Conservation (phyloP, 2,329 filamentous ascomycete genomes). For the Pezicula rhizophila region DNA sequence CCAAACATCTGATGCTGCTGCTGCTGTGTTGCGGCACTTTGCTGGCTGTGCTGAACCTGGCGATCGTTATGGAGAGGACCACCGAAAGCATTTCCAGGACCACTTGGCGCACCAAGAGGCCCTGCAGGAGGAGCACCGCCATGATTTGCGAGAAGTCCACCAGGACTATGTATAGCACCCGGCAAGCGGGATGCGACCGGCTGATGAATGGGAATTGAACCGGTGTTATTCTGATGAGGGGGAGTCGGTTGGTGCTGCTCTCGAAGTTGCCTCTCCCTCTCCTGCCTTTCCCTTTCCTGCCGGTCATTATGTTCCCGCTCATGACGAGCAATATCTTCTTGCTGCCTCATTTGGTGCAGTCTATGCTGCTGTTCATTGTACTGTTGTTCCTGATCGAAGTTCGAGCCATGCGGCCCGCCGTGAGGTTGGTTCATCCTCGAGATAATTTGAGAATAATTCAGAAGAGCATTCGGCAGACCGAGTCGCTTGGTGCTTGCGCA, state of each 20-base stretch:
- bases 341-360: slow-evolving; percentile 35
- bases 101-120: slow-evolving; percentile 31
- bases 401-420: slow-evolving; percentile 20
- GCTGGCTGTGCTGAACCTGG: slow-evolving; percentile 46
- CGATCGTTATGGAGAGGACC: slow-evolving; percentile 48
- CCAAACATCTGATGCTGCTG: slow-evolving; percentile 54
- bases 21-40: slow-evolving; percentile 34
- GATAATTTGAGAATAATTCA: too few relatives aligned
- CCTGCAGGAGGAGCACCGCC: slow-evolving; percentile 51
- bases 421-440: slow-evolving; percentile 27
- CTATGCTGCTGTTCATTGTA: slow-evolving; percentile 48
- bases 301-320: slow-evolving; percentile 45
- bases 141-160: slow-evolving; percentile 75
- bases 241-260: slow-evolving; percentile 60
- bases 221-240: slow-evolving; percentile 80
- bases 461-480: too few relatives aligned
- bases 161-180: slow-evolving; percentile 84
- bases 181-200: slow-evolving; percentile 78
- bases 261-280: slow-evolving; percentile 54
- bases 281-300: slow-evolving; percentile 50
- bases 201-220: slow-evolving; percentile 87
- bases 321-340: slow-evolving; percentile 50
- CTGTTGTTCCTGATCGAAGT: slow-evolving; percentile 38
- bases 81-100: slow-evolving; percentile 39
- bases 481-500: too few relatives aligned